These are phyloP conservation scores for Dimocarpus longan DNA, from an alignment of 345 rosid species.

Conservation along the genomic window DNA sequence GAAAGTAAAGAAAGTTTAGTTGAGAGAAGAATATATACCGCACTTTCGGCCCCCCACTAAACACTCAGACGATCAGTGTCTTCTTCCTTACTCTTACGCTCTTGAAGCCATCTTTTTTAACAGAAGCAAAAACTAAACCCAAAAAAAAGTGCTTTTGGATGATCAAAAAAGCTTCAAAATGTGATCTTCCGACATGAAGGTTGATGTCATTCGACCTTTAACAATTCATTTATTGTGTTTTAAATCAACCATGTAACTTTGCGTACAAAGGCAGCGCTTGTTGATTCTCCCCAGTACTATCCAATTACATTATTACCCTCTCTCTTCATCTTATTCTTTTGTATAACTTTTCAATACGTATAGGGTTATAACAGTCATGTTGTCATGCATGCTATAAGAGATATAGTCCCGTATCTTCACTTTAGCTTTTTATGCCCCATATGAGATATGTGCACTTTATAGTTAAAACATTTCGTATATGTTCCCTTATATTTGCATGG, in stretches of 20 bases:
- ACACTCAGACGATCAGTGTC: constrained; percentile 2
- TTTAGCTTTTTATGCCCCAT: constrained; percentile 3
- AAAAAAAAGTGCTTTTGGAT: constrained; percentile 26
- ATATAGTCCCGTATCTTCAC: not conserved
- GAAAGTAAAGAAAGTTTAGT: not conserved
- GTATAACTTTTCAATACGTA: not conserved
- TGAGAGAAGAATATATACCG: constrained; percentile 6
- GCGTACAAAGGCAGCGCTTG: constrained; percentile 51
- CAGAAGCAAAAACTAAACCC: not conserved
- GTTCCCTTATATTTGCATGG: constrained; percentile 13
- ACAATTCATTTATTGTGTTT: not conserved
- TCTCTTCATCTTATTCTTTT: not conserved
- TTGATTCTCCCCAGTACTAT: constrained; percentile 34
- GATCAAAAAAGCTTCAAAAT: constrained; percentile 20
- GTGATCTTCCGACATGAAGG: not conserved
- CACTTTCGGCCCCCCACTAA: constrained; percentile 10
- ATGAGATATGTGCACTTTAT: constrained; percentile 2
- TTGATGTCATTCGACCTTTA: constrained; percentile 8
- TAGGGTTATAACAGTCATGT: constrained; percentile 31
- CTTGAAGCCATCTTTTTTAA: not conserved
- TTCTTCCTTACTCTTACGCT: not conserved
- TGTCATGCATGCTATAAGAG: not conserved
- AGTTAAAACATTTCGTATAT: not conserved
- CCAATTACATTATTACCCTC: constrained; percentile 28
- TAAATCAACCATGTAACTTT: constrained; percentile 26